Evolutionary conservation across 2,329 filamentous ascomycete species (phyloP).

Genomic region (Talaromyces sp.): DNA sequence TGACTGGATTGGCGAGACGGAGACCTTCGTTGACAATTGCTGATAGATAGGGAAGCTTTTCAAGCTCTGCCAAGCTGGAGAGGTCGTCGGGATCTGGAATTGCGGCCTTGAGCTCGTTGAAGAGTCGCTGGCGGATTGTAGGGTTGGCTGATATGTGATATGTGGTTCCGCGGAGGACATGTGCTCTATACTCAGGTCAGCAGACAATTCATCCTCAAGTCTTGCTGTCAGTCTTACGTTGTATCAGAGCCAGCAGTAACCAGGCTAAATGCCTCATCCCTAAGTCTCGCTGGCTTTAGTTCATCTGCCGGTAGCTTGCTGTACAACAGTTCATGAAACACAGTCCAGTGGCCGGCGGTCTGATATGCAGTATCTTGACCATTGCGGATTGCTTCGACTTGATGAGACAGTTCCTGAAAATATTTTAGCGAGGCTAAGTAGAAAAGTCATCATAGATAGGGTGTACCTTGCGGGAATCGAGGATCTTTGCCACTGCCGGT

Average conservation of each 20-base stretch:
- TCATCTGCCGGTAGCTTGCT: not conserved
- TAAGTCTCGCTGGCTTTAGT: not conserved
- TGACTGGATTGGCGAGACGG: conserved; percentile 35
- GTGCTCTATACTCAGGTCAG: not conserved
- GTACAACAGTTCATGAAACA: not conserved
- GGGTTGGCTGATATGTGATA: conserved; percentile 22
- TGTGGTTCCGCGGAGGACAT: conserved; percentile 1
- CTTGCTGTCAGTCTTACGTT: not conserved
- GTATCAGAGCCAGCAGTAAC: not conserved
- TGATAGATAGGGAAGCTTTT: conserved; percentile 27
- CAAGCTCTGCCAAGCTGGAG: conserved; percentile 20
- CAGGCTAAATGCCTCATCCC: not conserved
- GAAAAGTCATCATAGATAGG: not conserved
- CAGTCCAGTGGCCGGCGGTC: not conserved
- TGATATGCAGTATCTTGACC: not conserved
- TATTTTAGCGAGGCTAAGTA: not conserved
- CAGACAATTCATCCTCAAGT: not conserved
- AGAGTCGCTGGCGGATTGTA: conserved; percentile 15
- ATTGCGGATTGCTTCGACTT: not conserved
- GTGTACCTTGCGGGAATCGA: conserved; percentile 4
- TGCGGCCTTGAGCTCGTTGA: conserved; percentile 19
- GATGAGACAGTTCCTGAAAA: not conserved
- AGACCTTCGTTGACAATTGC: conserved; percentile 27
- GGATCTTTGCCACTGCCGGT: conserved; percentile 12
- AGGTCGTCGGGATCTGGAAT: conserved; percentile 20